A percentile compares a stretch with the other conserved stretches of the same genome.
These are phyloP conservation scores for Phoenix roebelenii DNA, from an alignment of 176 grass and related monocot genomes.

Conservation along the genomic window DNA sequence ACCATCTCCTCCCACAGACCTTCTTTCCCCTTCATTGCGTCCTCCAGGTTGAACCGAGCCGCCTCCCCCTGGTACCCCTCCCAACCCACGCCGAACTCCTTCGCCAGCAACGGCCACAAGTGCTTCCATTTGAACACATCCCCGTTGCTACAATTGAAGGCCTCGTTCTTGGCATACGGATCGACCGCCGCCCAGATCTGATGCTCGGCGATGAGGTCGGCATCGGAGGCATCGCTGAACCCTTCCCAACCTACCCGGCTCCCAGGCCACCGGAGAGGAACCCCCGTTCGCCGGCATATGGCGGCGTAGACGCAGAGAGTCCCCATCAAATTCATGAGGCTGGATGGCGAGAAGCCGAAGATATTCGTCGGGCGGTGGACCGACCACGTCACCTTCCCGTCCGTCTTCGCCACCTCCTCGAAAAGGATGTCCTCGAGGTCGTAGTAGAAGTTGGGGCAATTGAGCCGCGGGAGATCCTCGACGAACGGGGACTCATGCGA, in stretches of 20 bases:
- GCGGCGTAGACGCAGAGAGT: slow-evolving; percentile 76
- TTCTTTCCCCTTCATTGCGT: slow-evolving; percentile 61
- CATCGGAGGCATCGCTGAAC: slow-evolving; percentile 62
- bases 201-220: slow-evolving; percentile 75
- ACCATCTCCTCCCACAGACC: slow-evolving; percentile 56
- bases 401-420: slow-evolving; percentile 28
- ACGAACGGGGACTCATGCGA: slow-evolving; percentile 37
- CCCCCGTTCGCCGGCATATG: slow-evolving; percentile 59
- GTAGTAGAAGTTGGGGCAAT: slow-evolving; percentile 48
- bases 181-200: slow-evolving; percentile 87
- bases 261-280: slow-evolving; percentile 48
- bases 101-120: slow-evolving; percentile 56
- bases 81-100: slow-evolving; percentile 57
- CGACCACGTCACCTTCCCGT: slow-evolving; percentile 44
- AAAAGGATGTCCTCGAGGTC: slow-evolving; percentile 48
- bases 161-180: slow-evolving; percentile 63
- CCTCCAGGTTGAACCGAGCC: slow-evolving; percentile 37
- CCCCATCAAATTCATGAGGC: slow-evolving; percentile 60
- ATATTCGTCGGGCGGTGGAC: slow-evolving; percentile 46
- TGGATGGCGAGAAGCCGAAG: slow-evolving; percentile 67
- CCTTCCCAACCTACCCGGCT: slow-evolving; percentile 38
- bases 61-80: slow-evolving; percentile 62
- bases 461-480: slow-evolving; percentile 46
- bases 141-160: slow-evolving; percentile 83
- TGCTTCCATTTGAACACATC: slow-evolving; percentile 85